Evolutionary conservation across 441 rosid genomes (phyloP).

Genomic region (California macrophylla): DNA sequence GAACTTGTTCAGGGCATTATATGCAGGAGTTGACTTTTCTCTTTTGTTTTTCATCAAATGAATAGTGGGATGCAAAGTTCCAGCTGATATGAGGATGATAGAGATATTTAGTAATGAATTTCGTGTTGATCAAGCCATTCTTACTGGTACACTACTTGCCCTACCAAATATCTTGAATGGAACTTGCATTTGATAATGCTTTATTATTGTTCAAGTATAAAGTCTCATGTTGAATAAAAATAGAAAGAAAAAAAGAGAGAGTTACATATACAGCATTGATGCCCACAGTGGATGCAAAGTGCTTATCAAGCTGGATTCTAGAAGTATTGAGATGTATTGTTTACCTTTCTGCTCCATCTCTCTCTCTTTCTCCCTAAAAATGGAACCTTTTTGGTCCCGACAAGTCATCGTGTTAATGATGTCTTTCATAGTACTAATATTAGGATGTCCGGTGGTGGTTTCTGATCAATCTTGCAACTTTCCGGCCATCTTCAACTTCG

Average conservation of each 20-base stretch:
- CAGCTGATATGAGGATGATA: conserved; percentile 94
- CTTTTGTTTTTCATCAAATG: conserved; percentile 20
- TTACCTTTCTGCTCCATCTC: too few species aligned
- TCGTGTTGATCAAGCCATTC: conserved; percentile 96
- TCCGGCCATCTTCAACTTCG: too few species aligned
- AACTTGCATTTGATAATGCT: not conserved
- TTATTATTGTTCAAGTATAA: not conserved
- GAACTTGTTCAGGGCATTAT: not conserved
- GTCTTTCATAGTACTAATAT: too few species aligned
- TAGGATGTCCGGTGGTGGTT: too few species aligned
- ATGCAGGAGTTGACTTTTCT: conserved; percentile 15
- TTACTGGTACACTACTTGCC: conserved; percentile 54
- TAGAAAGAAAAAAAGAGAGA: not conserved
- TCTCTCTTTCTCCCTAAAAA: too few species aligned
- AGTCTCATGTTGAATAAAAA: not conserved
- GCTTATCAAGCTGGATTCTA: too few species aligned
- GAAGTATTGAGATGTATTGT: too few species aligned
- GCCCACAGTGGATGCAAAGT: too few species aligned
- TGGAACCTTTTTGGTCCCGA: too few species aligned
- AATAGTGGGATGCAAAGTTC: conserved; percentile 93
- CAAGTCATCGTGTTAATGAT: too few species aligned
- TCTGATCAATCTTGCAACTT: too few species aligned
- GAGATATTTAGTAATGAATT: conserved; percentile 84
- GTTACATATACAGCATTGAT: too few species aligned
- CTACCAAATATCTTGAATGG: not conserved